Evolutionary conservation across 2,329 filamentous ascomycete genomes (phyloP), one percentile per base, ranked within the genome.

Genomic region (Corynespora cassiicola): DNA sequence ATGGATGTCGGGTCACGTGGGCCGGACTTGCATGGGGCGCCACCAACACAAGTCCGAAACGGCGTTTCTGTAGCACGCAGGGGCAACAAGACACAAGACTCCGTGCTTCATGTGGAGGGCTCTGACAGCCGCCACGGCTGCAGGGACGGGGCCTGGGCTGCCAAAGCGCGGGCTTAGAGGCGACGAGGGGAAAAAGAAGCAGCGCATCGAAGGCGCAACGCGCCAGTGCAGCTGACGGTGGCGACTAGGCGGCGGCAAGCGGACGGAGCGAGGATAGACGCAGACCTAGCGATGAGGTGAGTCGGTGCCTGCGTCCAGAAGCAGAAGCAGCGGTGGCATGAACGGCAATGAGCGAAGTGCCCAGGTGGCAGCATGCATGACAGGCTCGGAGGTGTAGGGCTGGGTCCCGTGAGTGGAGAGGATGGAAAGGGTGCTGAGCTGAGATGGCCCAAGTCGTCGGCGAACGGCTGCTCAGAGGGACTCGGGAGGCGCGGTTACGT

Each of bases 381-480:
- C n/a, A n/a, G n/a, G n/a, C n/a, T n/a, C n/a, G n/a, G 26, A 11
- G n/a, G 27, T 10, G 15, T 38, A 31, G 38, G 34, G 38, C 31
- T 34, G 28, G 28, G 32, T 16, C 19, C 15, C 19, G 24, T 31
- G 25, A 20, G 12, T 22, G 16, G 32, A 31, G 17, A 31, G 19
- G 42, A 36, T 16, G 16, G 24, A 37, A 31, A 43, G 30, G 29
- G 39, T 42, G 44, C 37, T 45, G 47, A 50, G 32, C 24, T 38
- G 10, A 34, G 27, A 12, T 27, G 36, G 29, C 27, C 32, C 36
- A 42, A n/a, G n/a, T n/a, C n/a, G n/a, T n/a, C n/a, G n/a, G n/a
- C n/a, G n/a, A n/a, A n/a, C n/a, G n/a, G n/a, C n/a, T n/a, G n/a
- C n/a, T n/a, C n/a, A n/a, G n/a, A n/a, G n/a, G n/a, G n/a, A n/a